Percentiles rank a stretch among this genome's conserved stretches.
Evolutionary conservation across 768 basidiomycete species (phyloP).

Genomic region (Kwoniella sp.): DNA sequence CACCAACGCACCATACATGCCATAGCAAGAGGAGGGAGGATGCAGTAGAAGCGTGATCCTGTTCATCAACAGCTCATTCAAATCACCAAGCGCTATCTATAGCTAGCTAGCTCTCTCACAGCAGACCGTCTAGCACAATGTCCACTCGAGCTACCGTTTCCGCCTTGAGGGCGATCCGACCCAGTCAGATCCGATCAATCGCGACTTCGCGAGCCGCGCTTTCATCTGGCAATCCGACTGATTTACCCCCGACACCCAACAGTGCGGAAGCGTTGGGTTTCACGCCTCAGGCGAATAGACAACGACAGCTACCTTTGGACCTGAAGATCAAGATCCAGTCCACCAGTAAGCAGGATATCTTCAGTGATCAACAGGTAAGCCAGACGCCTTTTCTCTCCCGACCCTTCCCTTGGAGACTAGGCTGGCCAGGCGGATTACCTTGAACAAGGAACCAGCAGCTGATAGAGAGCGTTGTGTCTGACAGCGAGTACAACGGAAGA

Average conservation of each 20-base stretch:
- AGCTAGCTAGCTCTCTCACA: too few species aligned
- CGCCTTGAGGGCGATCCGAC: not conserved
- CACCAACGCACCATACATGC: too few species aligned
- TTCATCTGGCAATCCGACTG: not conserved
- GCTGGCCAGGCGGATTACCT: too few species aligned
- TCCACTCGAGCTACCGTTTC: slow-evolving; percentile 1
- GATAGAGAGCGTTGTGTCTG: not conserved
- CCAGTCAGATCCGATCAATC: not conserved
- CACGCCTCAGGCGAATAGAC: slow-evolving; percentile 15
- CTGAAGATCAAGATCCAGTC: slow-evolving; percentile 18
- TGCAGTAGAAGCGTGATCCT: too few species aligned
- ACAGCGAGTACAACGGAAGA: not conserved
- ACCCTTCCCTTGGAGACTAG: too few species aligned
- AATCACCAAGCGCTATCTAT: not conserved
- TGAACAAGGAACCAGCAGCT: not conserved
- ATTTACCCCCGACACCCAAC: slow-evolving; percentile 13
- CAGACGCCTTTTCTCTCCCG: too few species aligned
- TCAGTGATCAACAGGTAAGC: not conserved
- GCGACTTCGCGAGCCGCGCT: slow-evolving; percentile 2
- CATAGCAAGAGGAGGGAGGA: too few species aligned
- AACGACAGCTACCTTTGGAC: slow-evolving; percentile 20
- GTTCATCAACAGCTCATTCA: not conserved
- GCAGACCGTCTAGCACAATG: slow-evolving; percentile 4
- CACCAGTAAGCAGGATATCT: slow-evolving; percentile 11
- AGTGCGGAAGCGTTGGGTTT: slow-evolving; percentile 25